Evolutionary conservation across 768 basidiomycete species (phyloP).

Genomic region (Boletus rufocinnamomeus): DNA sequence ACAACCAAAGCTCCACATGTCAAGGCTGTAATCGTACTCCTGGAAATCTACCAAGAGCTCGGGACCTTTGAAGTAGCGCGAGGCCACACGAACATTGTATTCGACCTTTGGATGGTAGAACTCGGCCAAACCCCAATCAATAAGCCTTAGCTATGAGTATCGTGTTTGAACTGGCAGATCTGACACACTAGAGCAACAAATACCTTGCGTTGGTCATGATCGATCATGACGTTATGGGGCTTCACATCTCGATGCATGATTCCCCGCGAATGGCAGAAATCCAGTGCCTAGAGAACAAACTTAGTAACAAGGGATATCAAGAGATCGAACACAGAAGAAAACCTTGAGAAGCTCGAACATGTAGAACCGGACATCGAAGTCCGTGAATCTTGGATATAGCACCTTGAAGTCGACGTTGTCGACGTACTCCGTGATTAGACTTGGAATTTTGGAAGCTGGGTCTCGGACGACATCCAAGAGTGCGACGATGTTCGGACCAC

Average conservation of each 20-base stretch:
- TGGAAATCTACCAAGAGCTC: conserved; percentile 97
- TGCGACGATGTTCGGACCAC: conserved; percentile 93
- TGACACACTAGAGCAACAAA: conserved; percentile 21
- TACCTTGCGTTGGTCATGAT: conserved; percentile 95
- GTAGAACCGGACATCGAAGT: conserved; percentile 95
- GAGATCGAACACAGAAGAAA: conserved; percentile 17
- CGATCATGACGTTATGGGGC: conserved; percentile 99
- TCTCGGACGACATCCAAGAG: conserved; percentile 96
- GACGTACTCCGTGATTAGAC: conserved; percentile 95
- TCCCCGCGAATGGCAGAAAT: conserved; percentile 97
- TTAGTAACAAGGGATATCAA: neutral
- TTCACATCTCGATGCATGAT: conserved; percentile 99
- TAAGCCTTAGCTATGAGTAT: conserved; percentile 74
- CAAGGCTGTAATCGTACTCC: conserved; percentile 96
- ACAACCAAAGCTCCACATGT: conserved; percentile 99
- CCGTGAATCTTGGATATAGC: conserved; percentile 92
- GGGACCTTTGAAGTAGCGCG: conserved; percentile 97
- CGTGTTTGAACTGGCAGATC: conserved; percentile 14
- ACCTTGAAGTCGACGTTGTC: conserved; percentile 98
- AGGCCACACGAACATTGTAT: conserved; percentile 97
- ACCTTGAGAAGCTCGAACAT: conserved; percentile 96
- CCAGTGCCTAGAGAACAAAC: conserved; percentile 65
- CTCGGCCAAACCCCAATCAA: conserved; percentile 99
- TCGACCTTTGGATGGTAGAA: conserved; percentile 98
- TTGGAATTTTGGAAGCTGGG: conserved; percentile 94